phyloP scores from a whole-genome alignment of 2,329 filamentous ascomycete genomes.

The Raffaelea deltoideospora region DNA sequence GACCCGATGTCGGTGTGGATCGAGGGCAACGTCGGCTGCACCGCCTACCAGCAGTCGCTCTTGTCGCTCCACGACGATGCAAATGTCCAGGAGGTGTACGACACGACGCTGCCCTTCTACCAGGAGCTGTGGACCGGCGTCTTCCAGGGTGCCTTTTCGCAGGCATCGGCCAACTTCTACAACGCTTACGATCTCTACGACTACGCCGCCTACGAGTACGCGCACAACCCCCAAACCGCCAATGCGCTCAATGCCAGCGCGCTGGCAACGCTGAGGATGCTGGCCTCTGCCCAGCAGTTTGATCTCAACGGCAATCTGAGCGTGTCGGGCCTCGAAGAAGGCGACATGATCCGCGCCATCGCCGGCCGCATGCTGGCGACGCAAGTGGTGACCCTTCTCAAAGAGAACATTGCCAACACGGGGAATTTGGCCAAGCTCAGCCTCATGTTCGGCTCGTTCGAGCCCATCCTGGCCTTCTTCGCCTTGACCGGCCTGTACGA shows the following conservation, averaged over 20 bases:
- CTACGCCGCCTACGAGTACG: conserved; percentile 36
- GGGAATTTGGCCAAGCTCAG: conserved; percentile 30
- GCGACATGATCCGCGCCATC: conserved; percentile 30
- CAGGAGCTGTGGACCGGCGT: conserved; percentile 21
- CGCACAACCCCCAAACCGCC: conserved; percentile 30
- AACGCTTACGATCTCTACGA: conserved; percentile 41
- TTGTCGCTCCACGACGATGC: conserved; percentile 13
- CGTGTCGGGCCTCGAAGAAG: conserved; percentile 28
- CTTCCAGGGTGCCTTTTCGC: conserved; percentile 23
- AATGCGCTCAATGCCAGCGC: conserved; percentile 23
- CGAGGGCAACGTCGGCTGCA: conserved; percentile 23
- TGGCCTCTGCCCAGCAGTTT: conserved; percentile 57
- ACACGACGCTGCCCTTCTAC: conserved; percentile 23
- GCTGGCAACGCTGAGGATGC: conserved; percentile 37
- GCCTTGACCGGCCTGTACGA: conserved; percentile 30
- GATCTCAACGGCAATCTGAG: conserved; percentile 37
- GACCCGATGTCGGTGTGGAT: conserved; percentile 31
- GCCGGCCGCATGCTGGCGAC: conserved; percentile 36
- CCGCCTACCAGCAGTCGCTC: conserved; percentile 18
- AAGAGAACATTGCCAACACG: conserved; percentile 22
- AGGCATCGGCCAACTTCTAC: conserved; percentile 22
- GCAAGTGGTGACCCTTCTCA: conserved; percentile 26
- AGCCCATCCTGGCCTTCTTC: conserved; percentile 41
- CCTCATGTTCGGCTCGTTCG: conserved; percentile 36
- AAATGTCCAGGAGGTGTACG: conserved; percentile 8